Conservation (phyloP, 2,329 filamentous ascomycete genomes). For the Fusarium sp. region DNA sequence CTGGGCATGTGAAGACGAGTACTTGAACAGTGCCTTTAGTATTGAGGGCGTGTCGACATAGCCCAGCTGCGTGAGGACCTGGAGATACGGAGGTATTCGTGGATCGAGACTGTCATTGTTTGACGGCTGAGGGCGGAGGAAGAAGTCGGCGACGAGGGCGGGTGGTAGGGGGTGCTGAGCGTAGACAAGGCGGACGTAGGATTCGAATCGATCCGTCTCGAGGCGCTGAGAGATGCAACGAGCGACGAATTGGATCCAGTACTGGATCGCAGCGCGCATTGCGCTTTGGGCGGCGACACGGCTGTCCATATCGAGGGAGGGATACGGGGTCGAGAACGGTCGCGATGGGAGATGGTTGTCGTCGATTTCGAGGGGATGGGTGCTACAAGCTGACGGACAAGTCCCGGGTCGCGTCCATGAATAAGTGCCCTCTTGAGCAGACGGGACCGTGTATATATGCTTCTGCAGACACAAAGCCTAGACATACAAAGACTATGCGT, state of each 20-base stretch:
- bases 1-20: constrained; percentile 67
- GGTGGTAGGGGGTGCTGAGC: constrained; percentile 68
- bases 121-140: constrained; percentile 68
- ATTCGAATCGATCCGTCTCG: constrained; percentile 67
- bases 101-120: constrained; percentile 70
- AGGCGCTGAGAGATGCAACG: constrained; percentile 68
- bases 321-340: constrained; percentile 10
- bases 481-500: no score
- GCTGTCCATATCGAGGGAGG: constrained; percentile 48
- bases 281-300: constrained; percentile 38
- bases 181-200: constrained; percentile 65
- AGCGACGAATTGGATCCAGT: constrained; percentile 68
- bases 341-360: constrained; percentile 3
- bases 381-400: constrained; percentile 21
- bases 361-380: constrained; percentile 11
- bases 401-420: constrained; percentile 25
- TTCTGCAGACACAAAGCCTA: neutral
- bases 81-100: constrained; percentile 72
- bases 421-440: neutral
- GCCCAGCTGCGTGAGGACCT: constrained; percentile 66
- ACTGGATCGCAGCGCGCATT: constrained; percentile 51
- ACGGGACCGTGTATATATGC: neutral
- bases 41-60: constrained; percentile 70
- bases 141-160: constrained; percentile 69
- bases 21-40: constrained; percentile 69